Conservation (phyloP, 2,329 filamentous ascomycete species). For the Emericellopsis cladophorae region DNA sequence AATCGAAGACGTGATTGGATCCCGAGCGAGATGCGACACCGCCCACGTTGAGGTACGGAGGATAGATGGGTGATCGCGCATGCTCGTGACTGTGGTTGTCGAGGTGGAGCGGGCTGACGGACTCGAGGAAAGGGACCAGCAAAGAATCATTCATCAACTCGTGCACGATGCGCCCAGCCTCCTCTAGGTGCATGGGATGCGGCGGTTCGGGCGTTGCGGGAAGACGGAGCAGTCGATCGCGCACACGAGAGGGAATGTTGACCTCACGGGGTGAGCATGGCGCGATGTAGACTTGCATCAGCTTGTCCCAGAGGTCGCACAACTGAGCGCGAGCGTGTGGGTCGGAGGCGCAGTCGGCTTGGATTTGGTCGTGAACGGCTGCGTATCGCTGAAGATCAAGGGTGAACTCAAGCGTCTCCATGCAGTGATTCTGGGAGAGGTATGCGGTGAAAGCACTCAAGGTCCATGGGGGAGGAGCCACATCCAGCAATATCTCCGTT, state of each 20-base stretch:
- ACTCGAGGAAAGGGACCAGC: constrained; percentile 80
- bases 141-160: constrained; percentile 98
- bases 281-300: constrained; percentile 82
- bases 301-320: constrained; percentile 70
- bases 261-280: constrained; percentile 79
- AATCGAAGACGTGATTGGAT: constrained; percentile 31
- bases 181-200: constrained; percentile 62
- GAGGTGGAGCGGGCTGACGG: constrained; percentile 26
- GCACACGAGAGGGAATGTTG: constrained; percentile 77
- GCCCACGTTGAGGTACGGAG: constrained; percentile 11
- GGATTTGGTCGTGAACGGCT: constrained; percentile 36
- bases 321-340: constrained; percentile 44
- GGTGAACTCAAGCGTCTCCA: constrained; percentile 94
- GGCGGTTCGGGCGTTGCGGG: constrained; percentile 48
- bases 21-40: not conserved
- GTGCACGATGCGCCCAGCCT: constrained; percentile 78
- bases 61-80: constrained; percentile 28
- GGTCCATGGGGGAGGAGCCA: constrained; percentile 78
- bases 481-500: constrained; percentile 77
- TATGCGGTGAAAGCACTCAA: constrained; percentile 92
- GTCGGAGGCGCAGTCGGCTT: constrained; percentile 20
- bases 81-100: constrained; percentile 22
- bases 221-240: constrained; percentile 61
- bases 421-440: constrained; percentile 89
- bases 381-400: constrained; percentile 84